phyloP scores from a whole-genome alignment of 2,329 filamentous ascomycete species.

The Ascochyta lentis region DNA sequence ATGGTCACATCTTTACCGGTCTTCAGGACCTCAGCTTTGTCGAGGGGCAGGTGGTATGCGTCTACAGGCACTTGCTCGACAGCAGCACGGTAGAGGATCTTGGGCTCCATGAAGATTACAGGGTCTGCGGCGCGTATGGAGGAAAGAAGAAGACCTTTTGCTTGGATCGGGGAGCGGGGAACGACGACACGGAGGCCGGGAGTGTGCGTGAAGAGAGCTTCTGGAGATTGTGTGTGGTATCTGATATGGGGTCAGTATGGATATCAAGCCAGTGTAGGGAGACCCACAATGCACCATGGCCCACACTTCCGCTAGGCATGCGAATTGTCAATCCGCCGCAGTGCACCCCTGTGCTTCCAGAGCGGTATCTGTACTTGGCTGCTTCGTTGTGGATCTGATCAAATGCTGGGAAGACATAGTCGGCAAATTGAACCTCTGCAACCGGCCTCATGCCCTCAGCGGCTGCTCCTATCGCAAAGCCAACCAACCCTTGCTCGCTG shows the following conservation, averaged over 20 bases:
- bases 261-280: not conserved
- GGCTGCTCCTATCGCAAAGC: constrained; percentile 89
- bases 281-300: constrained; percentile 77
- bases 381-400: constrained; percentile 95
- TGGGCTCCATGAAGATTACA: constrained; percentile 92
- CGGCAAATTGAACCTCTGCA: constrained; percentile 94
- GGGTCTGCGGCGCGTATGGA: constrained; percentile 82
- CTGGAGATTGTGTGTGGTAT: constrained; percentile 89
- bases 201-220: constrained; percentile 86
- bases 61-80: constrained; percentile 88
- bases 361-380: constrained; percentile 83
- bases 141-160: constrained; percentile 82
- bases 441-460: constrained; percentile 91
- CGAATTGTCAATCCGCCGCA: constrained; percentile 83
- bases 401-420: constrained; percentile 92
- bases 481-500: constrained; percentile 91
- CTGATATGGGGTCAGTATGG: constrained; percentile 35
- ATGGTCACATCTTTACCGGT: constrained; percentile 81
- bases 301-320: constrained; percentile 90
- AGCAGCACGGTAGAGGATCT: constrained; percentile 88
- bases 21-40: constrained; percentile 84
- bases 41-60: constrained; percentile 82
- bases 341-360: constrained; percentile 59
- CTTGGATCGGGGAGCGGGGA: constrained; percentile 83
- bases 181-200: constrained; percentile 86